Conservation (phyloP, 2,329 filamentous ascomycete species). For the Nemania abortiva region DNA sequence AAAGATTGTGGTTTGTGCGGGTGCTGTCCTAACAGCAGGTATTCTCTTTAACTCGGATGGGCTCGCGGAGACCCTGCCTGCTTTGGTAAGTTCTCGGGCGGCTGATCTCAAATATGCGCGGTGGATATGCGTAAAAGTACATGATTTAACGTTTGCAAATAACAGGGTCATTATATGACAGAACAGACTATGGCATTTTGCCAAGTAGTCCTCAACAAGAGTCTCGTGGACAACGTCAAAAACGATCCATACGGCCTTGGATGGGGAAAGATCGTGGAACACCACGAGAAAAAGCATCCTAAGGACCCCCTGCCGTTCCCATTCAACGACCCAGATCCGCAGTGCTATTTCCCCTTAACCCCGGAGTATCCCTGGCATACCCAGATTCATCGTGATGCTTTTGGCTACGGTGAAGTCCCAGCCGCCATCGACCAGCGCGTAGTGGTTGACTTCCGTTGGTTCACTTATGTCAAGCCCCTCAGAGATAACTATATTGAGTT, state of each 20-base stretch:
- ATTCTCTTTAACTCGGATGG: slow-evolving; percentile 29
- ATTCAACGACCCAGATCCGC: slow-evolving; percentile 35
- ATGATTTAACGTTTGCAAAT: neutral
- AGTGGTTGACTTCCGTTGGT: slow-evolving; percentile 12
- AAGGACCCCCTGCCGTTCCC: neutral
- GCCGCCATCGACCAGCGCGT: slow-evolving; percentile 41
- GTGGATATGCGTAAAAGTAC: neutral
- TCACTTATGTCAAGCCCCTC: neutral
- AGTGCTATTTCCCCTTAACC: slow-evolving; percentile 38
- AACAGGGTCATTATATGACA: slow-evolving; percentile 44
- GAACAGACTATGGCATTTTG: slow-evolving; percentile 48
- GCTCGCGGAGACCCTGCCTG: neutral
- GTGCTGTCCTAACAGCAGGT: slow-evolving; percentile 45
- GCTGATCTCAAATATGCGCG: neutral
- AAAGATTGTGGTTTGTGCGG: slow-evolving; percentile 46
- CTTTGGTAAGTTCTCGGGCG: neutral
- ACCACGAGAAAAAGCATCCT: neutral
- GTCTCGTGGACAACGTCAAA: slow-evolving; percentile 32
- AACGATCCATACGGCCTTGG: neutral
- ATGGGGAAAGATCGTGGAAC: neutral
- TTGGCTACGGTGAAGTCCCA: slow-evolving; percentile 44
- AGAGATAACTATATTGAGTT: slow-evolving; percentile 24
- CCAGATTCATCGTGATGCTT: slow-evolving; percentile 48
- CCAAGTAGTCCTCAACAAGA: slow-evolving; percentile 43
- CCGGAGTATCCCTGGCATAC: slow-evolving; percentile 44